Conservation (phyloP, 345 rosid genomes). For the Citrus mangshanensis region DNA sequence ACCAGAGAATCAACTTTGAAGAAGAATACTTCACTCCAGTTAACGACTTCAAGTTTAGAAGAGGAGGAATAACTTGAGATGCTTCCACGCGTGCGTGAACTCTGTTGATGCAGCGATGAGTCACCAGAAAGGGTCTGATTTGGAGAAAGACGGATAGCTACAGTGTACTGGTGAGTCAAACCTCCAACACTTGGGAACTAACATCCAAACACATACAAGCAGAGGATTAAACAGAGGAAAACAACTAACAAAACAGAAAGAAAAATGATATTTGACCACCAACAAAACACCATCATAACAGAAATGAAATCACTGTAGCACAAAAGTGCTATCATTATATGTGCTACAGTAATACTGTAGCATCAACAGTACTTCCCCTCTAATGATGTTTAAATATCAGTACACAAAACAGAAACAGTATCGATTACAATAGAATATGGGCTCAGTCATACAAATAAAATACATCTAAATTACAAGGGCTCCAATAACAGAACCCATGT, state of each 20-base stretch:
- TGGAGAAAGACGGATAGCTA: constrained; percentile 54
- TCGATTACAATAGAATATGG: not conserved
- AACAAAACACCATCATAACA: no score
- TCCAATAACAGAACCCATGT: not conserved
- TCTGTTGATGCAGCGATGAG: constrained; percentile 56
- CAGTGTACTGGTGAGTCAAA: constrained; percentile 60
- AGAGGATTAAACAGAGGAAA: constrained; percentile 19
- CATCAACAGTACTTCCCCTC: no score
- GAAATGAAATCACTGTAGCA: no score
- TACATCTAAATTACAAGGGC: not conserved
- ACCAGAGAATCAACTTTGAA: constrained; percentile 80
- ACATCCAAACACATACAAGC: constrained; percentile 26
- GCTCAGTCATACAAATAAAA: not conserved
- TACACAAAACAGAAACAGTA: not conserved
- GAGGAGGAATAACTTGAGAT: constrained; percentile 42
- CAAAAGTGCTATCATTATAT: no score
- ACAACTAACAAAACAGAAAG: not conserved
- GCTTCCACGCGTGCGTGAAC: constrained; percentile 84
- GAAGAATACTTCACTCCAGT: constrained; percentile 90
- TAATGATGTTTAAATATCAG: no score
- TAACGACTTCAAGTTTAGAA: constrained; percentile 50
- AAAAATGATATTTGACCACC: no score
- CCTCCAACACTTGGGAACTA: constrained; percentile 65
- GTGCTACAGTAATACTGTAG: no score
- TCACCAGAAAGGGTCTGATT: constrained; percentile 46